Percentiles rank a stretch among this genome's conserved stretches.
Evolutionary conservation across 176 grass and related monocot species (phyloP).

Genomic region (Pontederia crassipes): DNA sequence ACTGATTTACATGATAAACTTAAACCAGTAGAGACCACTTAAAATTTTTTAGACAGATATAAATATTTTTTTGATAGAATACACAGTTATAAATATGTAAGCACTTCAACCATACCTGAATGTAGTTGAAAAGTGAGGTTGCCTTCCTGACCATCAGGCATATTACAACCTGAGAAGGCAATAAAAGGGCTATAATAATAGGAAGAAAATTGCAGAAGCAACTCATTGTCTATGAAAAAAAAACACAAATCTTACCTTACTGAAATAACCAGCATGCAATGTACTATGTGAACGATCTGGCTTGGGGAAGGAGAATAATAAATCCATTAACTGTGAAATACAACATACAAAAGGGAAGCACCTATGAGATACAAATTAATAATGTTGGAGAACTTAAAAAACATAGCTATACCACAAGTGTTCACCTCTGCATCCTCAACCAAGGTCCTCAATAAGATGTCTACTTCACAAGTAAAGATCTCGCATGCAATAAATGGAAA

Average conservation of each 20-base stretch:
- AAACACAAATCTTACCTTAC: conserved; percentile 54
- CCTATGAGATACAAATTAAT: not conserved
- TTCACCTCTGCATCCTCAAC: conserved; percentile 88
- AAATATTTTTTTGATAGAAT: no score
- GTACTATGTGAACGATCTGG: conserved; percentile 58
- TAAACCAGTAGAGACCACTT: no score
- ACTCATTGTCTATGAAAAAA: not conserved
- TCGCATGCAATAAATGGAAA: conserved; percentile 99
- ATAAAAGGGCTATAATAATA: conserved; percentile 17
- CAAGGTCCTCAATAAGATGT: conserved; percentile 89
- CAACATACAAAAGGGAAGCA: conserved; percentile 19
- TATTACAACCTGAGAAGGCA: conserved; percentile 61
- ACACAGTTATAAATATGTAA: no score
- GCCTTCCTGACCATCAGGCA: conserved; percentile 93
- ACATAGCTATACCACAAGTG: not conserved
- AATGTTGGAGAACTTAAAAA: conserved; percentile 1
- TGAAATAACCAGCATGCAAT: conserved; percentile 81
- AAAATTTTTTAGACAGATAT: no score
- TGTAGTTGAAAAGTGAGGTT: conserved; percentile 58
- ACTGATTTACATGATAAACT: no score
- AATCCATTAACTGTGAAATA: conserved; percentile 65
- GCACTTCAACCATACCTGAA: conserved; percentile 39
- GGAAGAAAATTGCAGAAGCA: conserved; percentile 14
- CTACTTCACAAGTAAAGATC: conserved; percentile 97
- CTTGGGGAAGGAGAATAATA: conserved; percentile 88